Evolutionary conservation across 1,139 yeast species (phyloP), one percentile per base, ranked within the genome.

Genomic region (Geotrichum phurueaensis): DNA sequence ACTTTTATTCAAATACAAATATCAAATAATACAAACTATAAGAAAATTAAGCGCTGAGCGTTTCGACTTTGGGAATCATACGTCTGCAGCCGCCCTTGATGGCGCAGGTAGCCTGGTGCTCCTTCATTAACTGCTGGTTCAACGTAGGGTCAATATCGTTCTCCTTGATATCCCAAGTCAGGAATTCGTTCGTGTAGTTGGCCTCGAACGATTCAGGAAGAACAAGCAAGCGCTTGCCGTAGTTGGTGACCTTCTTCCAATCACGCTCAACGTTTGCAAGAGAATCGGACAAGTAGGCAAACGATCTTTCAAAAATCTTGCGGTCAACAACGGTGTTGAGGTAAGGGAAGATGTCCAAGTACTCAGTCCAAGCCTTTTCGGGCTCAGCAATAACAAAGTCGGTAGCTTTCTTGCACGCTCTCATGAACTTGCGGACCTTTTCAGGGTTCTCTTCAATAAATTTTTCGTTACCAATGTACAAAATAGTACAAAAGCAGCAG

Each of bases 401-500:
- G 51, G 84, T 81, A 27, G 84, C 81, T 65, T 70, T 76, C 71
- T 81, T 82, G 66, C 80, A 72, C 10, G 84, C 85, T 27, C 65
- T 74, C 77, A 81, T 69, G 70, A 81, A 79, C 63, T 71, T 73
- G 55, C 65, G 71, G 59, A 81, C 78, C 70, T 79, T 79, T 51
- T 77, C 81, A n/a, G 81, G 81, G 70, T 82, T 79, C 56, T 70
- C 74, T n/a, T 73, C 75, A 68, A 82, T 75, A 67, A 81, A 82
- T 56, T 76, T 71, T 67, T 82, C 85, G 68, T 82, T 81, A 67
- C 78, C 78, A 68, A 82, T 82, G 76, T 81, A 81, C 69, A 81
- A 75, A 64, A 82, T 79, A 51, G 84, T 79, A 67, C 85, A 82
- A 79, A 82, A 82, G 66, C 85, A 82, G 69, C 85, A 82, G 70